Evolutionary conservation across 164 flowering plant species (phyloP), one percentile per base, ranked within the genome.

Genomic region (Litsea cubeba): DNA sequence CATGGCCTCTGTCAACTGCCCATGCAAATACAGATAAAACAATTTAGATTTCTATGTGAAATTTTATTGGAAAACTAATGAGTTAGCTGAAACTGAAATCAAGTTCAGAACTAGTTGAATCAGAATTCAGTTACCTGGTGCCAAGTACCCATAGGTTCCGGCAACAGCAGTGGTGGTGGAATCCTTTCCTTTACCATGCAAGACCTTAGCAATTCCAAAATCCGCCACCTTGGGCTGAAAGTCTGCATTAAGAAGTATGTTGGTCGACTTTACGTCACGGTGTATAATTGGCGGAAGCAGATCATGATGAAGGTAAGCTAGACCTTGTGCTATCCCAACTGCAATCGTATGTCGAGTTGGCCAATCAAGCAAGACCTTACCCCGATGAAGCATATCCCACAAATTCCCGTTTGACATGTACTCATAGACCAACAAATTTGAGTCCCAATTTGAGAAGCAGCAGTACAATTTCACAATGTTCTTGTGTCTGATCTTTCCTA

Each of bases 351-450:
- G 93, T 17, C 99, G 87, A 10, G 83, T 88, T 0, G 98, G 95
- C 98, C 99, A 95, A 79, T 92, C 92, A 77, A 95, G 75, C 65
- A 79, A 65, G 71, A 77, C 62, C 68, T 79, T 80, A 22, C 89
- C 94, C 50, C 72, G 79, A 78, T 93, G 98, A 71, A 95, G 88
- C 0, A 95, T 88, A 74, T 95, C 97, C 97, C 97, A 91, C 1
- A 95, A 89, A 74, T 90, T 95, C 65, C 99, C 99, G 77, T 95
- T 95, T 14, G 95, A 88, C 98, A 95, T 95, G 81, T 88, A 93
- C 75, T 95, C 98, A 58, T 93, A 95, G 74, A 95, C 97, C 82
- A 95, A 74, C 72, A 93, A 79, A 74, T 81, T 91, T 68, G 85
- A 85, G 67, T 90, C 89, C 67, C 73, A 70, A 72, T 91, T 84